Evolutionary conservation across 225 moss, liverwort and hornwort species (phyloP).

Genomic region (Rhytidiadelphus loreus): DNA sequence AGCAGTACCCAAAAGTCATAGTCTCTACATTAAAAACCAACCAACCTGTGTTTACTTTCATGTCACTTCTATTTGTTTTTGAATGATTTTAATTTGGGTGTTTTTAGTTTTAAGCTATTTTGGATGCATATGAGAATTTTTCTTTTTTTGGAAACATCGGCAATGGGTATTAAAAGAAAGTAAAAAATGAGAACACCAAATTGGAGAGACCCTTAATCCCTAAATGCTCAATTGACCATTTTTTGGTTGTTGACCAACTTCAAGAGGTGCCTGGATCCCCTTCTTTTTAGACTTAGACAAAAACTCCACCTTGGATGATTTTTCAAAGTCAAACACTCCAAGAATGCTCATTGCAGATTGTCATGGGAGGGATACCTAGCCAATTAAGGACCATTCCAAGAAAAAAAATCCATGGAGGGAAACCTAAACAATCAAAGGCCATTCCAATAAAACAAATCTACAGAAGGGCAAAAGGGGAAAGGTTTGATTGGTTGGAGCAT

Average conservation of each 20-base stretch:
- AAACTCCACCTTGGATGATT: too few relatives aligned
- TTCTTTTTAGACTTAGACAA: background rate
- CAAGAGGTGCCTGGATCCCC: accelerated
- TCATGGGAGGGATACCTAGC: too few relatives aligned
- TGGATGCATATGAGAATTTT: too few relatives aligned
- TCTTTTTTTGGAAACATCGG: accelerated
- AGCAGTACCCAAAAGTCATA: background rate
- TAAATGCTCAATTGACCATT: background rate
- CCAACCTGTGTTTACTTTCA: background rate
- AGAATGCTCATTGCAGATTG: accelerated
- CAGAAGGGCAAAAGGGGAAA: accelerated
- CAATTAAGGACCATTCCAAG: background rate
- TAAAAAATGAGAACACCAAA: background rate
- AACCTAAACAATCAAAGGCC: too few relatives aligned
- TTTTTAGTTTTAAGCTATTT: background rate
- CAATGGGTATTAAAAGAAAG: background rate
- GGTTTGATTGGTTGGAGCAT: background rate
- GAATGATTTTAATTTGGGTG: background rate
- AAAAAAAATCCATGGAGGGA: too few relatives aligned
- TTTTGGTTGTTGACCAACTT: accelerated
- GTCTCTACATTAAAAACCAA: background rate
- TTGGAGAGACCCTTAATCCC: accelerated
- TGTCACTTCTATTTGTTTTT: background rate
- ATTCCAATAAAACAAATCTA: too few relatives aligned
- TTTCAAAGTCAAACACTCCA: background rate